phyloP scores from a whole-genome alignment of 2,329 filamentous ascomycete species.

The Metarhizium album region DNA sequence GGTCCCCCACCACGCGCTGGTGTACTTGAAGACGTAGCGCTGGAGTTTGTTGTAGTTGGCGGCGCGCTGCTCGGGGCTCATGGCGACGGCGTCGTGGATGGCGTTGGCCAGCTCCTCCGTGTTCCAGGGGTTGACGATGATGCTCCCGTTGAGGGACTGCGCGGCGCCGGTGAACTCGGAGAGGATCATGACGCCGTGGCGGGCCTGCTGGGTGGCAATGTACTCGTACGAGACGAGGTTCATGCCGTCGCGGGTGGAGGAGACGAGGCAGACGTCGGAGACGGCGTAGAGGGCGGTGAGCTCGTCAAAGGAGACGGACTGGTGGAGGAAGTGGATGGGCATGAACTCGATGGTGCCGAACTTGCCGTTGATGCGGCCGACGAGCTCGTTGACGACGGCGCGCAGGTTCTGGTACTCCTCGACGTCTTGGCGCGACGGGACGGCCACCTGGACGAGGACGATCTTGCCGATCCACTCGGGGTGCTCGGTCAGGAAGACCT shows the following conservation, averaged over 20 bases:
- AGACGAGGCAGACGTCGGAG: constrained; percentile 85
- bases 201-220: constrained; percentile 83
- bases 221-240: constrained; percentile 98
- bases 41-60: constrained; percentile 86
- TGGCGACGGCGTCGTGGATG: constrained; percentile 93
- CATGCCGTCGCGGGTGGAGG: constrained; percentile 96
- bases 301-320: constrained; percentile 90
- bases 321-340: constrained; percentile 97
- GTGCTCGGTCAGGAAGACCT: constrained; percentile 93
- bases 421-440: constrained; percentile 88
- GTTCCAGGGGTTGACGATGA: constrained; percentile 98
- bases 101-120: constrained; percentile 89
- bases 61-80: constrained; percentile 79
- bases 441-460: constrained; percentile 89
- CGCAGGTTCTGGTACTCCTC: constrained; percentile 97
- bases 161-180: constrained; percentile 95
- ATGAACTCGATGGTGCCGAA: constrained; percentile 98
- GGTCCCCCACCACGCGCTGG: constrained; percentile 92
- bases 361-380: constrained; percentile 92
- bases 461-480: constrained; percentile 98
- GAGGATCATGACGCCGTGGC: constrained; percentile 87
- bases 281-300: constrained; percentile 87
- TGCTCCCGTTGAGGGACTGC: constrained; percentile 82
- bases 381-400: constrained; percentile 91
- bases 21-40: constrained; percentile 96